These are phyloP conservation scores for Colletotrichum cereale DNA, from an alignment of 2,329 filamentous ascomycete species.

Conservation along the genomic window DNA sequence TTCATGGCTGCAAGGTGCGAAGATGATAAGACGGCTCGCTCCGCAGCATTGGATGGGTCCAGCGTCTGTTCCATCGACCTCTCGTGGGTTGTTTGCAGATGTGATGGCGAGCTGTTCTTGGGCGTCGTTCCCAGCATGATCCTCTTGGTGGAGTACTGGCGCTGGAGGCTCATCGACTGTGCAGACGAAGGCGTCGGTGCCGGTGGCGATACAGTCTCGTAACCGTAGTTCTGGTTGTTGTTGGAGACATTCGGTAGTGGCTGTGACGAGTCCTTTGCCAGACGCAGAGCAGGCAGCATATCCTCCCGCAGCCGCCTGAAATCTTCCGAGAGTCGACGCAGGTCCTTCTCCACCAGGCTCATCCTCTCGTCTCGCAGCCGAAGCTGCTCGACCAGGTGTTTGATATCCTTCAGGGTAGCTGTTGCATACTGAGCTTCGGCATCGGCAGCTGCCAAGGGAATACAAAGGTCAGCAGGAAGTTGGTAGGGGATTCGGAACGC, in stretches of 20 bases:
- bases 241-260: constrained; percentile 66
- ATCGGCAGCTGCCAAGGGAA: constrained; percentile 78
- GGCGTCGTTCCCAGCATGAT: constrained; percentile 76
- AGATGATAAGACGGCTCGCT: constrained; percentile 75
- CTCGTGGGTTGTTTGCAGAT: constrained; percentile 77
- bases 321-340: constrained; percentile 87
- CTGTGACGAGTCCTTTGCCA: constrained; percentile 92
- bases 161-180: constrained; percentile 69
- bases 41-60: constrained; percentile 77
- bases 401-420: constrained; percentile 93
- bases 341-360: constrained; percentile 82
- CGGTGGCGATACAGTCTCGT: constrained; percentile 70
- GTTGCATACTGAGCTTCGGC: constrained; percentile 86
- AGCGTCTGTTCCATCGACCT: constrained; percentile 73
- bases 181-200: constrained; percentile 67
- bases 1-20: constrained; percentile 80
- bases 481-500: constrained; percentile 13
- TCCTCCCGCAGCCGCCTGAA: constrained; percentile 92
- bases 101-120: constrained; percentile 82
- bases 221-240: constrained; percentile 60
- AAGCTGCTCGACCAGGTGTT: constrained; percentile 89
- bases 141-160: constrained; percentile 83
- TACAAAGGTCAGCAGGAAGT: constrained; percentile 34
- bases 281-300: constrained; percentile 87
- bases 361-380: constrained; percentile 92